A percentile compares a stretch with the other conserved stretches of the same genome.
These are phyloP conservation scores for Lolium multiflorum DNA, from an alignment of 176 grass and related monocot genomes.

Conservation along the genomic window DNA sequence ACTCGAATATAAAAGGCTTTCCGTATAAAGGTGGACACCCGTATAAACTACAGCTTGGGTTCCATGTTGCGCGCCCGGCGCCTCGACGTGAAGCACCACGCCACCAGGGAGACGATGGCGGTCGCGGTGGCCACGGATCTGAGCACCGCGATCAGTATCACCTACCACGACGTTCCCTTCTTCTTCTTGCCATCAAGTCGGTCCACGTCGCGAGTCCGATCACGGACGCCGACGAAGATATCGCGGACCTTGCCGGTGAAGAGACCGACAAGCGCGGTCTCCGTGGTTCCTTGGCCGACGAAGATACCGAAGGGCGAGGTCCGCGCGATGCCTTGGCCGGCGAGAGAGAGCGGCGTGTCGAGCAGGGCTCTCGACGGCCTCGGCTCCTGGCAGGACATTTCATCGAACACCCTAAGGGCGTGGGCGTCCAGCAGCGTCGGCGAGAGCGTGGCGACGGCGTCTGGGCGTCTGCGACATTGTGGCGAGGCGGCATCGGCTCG, in stretches of 20 bases:
- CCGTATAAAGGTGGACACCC: too few species aligned
- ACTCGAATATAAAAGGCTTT: too few species aligned
- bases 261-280: conserved; percentile 29
- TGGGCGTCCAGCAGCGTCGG: too few species aligned
- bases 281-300: background rate
- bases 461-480: too few species aligned
- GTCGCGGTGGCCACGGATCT: background rate
- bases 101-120: background rate
- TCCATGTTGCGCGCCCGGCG: background rate
- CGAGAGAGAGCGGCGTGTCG: background rate
- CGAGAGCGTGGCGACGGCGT: too few species aligned
- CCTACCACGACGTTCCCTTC: conserved; percentile 25
- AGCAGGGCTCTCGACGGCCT: conserved; percentile 14
- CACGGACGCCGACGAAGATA: conserved; percentile 21
- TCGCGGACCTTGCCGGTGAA: conserved; percentile 5
- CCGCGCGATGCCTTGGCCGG: background rate
- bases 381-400: too few species aligned
- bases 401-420: too few species aligned
- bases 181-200: background rate
- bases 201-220: conserved; percentile 35
- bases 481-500: too few species aligned
- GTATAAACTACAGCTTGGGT: conserved; percentile 9
- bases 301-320: conserved; percentile 32
- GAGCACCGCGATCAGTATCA: conserved; percentile 25
- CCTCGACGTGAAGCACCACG: background rate